Percentiles rank a stretch among this genome's conserved stretches.
Evolutionary conservation across 164 flowering plant species (phyloP).

Genomic region (Stephania japonica): DNA sequence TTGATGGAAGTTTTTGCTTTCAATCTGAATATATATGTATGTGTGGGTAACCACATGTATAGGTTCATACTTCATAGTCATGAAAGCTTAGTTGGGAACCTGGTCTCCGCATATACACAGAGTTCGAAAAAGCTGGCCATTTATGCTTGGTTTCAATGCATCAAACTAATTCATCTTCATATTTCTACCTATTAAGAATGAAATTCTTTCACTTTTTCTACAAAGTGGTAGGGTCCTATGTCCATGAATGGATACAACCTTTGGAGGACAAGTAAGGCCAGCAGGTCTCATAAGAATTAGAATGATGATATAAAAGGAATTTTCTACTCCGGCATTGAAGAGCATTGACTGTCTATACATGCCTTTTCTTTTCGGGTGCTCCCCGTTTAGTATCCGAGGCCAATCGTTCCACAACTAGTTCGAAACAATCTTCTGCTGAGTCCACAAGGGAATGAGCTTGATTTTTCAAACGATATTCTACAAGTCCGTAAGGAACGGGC

Average conservation of each 20-base stretch:
- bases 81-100: background rate
- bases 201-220: background rate
- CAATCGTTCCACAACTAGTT: no score
- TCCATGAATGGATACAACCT: background rate
- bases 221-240: background rate
- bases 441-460: no score
- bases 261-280: constrained; percentile 2
- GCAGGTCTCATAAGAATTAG: background rate
- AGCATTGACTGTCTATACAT: background rate
- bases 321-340: background rate
- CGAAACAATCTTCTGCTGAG: no score
- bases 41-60: background rate
- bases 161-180: background rate
- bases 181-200: background rate
- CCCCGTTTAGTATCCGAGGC: no score
- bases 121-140: background rate
- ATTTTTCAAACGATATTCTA: no score
- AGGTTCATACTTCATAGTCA: background rate
- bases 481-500: no score
- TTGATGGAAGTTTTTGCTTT: background rate
- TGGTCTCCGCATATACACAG: background rate
- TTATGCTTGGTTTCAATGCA: background rate
- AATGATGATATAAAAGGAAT: background rate
- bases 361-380: no score
- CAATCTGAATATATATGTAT: background rate